Evolutionary conservation across 768 basidiomycete species (phyloP).

Genomic region (Tricholoma saponaceum): DNA sequence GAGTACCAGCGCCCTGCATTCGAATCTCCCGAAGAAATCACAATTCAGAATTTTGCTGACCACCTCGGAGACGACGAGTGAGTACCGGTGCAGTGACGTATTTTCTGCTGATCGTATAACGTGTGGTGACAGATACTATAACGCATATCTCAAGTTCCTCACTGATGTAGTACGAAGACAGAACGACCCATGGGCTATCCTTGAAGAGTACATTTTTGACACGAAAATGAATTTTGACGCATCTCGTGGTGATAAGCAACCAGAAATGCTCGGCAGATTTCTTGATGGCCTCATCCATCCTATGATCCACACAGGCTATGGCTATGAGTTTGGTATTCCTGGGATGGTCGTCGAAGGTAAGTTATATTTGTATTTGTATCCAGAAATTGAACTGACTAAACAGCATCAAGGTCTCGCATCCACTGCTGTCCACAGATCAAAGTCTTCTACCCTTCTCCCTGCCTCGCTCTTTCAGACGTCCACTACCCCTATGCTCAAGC

Average conservation of each 20-base stretch:
- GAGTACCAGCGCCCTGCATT: constrained; percentile 29
- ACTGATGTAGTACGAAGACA: constrained; percentile 26
- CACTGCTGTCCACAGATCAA: constrained; percentile 42
- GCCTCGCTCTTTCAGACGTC: constrained; percentile 17
- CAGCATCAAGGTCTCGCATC: constrained; percentile 48
- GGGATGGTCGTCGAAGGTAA: constrained; percentile 63
- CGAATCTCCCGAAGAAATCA: constrained; percentile 40
- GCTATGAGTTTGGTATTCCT: constrained; percentile 54
- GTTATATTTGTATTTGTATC: background rate
- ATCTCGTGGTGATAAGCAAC: constrained; percentile 18
- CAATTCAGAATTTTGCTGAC: constrained; percentile 40
- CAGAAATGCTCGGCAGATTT: constrained; percentile 46
- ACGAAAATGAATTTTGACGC: constrained; percentile 36
- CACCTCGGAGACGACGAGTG: constrained; percentile 55
- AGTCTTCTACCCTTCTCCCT: constrained; percentile 30
- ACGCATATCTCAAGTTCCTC: constrained; percentile 51
- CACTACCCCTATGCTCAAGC: background rate
- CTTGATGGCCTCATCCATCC: constrained; percentile 59
- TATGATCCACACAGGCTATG: constrained; percentile 60
- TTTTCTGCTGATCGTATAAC: background rate
- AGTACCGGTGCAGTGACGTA: constrained; percentile 10
- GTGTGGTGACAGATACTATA: constrained; percentile 42
- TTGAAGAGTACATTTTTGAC: constrained; percentile 59
- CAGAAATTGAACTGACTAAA: background rate
- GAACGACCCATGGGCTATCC: constrained; percentile 33